phyloP scores from a whole-genome alignment of 2,329 filamentous ascomycete genomes.

The Epichloe uncinata region DNA sequence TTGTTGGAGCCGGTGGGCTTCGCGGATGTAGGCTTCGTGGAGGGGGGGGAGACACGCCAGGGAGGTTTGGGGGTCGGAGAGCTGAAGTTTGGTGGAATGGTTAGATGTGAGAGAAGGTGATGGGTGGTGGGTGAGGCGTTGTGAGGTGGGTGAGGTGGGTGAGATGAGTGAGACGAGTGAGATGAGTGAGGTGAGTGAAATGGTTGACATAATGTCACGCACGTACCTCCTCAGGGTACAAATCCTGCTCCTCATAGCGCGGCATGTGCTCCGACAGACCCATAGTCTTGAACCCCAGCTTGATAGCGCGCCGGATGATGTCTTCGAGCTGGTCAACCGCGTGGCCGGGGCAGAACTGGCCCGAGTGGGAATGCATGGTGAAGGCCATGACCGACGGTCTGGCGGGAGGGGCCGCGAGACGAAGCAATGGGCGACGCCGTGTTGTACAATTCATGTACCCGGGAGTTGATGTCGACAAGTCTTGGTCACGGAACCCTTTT shows the following conservation, averaged over 20 bases:
- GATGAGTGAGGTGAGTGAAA: background rate
- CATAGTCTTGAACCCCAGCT: conserved; percentile 66
- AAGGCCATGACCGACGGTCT: conserved; percentile 57
- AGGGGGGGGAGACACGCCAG: conserved; percentile 37
- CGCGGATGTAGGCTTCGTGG: conserved; percentile 59
- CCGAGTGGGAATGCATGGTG: conserved; percentile 95
- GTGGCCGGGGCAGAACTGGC: conserved; percentile 89
- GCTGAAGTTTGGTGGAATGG: conserved; percentile 19
- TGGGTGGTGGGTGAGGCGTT: background rate
- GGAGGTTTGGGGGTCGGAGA: conserved; percentile 33
- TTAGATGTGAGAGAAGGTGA: background rate
- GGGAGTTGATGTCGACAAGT: too few relatives aligned
- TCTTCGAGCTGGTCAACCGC: conserved; percentile 76
- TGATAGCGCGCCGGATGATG: conserved; percentile 66
- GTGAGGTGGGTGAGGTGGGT: background rate
- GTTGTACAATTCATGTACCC: too few relatives aligned
- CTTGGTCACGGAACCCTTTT: too few relatives aligned
- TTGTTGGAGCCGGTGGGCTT: conserved; percentile 59
- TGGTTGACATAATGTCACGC: background rate
- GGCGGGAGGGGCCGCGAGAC: too few relatives aligned
- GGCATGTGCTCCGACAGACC: conserved; percentile 95
- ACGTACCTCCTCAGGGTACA: conserved; percentile 81
- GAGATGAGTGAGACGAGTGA: background rate
- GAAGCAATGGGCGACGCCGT: too few relatives aligned
- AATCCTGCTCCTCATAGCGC: conserved; percentile 55